Evolutionary conservation across 305 asterid species (phyloP), one percentile per base, ranked within the genome.

Genomic region (Fraxinus platypoda): DNA sequence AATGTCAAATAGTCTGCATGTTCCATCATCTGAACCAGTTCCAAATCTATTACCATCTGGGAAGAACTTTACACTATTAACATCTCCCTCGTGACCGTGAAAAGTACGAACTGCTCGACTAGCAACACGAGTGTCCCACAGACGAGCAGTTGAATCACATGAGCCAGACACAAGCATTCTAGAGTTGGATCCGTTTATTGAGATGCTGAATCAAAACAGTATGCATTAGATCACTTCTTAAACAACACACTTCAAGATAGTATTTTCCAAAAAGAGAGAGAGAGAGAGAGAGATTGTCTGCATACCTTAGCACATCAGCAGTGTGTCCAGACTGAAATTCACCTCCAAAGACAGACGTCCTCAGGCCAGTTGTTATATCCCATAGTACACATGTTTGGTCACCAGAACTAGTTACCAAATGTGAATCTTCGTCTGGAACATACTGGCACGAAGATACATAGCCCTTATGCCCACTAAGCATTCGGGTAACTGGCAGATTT

Each of bases 301-400:
- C 82, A 62, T 85, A 93, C 99, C 99, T 89, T 80, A 54, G 84
- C 84, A 94, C 99, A 83, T 94, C 99, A 52, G 95, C 89, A 62
- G 97, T 91, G 87, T 97, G 99, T 21, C 99, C 98, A 38, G 98
- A 97, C 87, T 97, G 99, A 89, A 94, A 97, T 83, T 97, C 98
- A 38, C 98, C 98, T 77, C 99, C 98, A 86, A 97, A 97, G 15
- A 93, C 97, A 19, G 98, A 94, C 1, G 98, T 90, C 84, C 97
- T 91, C 81, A 96, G 89, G 70, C 97, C 99, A 17, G 99, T 94
- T 31, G 98, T 92, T 87, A 96, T 96, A 85, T 96, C 99, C 99
- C 99, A 96, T 75, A 96, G 88, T 75, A 92, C 93, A 83, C 99
- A 96, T 4, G 98, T 94, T 77, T 93, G 97, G 86, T 96, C 99